phyloP scores from a whole-genome alignment of 2,329 filamentous ascomycete genomes.

The Beauveria rudraprayagi region DNA sequence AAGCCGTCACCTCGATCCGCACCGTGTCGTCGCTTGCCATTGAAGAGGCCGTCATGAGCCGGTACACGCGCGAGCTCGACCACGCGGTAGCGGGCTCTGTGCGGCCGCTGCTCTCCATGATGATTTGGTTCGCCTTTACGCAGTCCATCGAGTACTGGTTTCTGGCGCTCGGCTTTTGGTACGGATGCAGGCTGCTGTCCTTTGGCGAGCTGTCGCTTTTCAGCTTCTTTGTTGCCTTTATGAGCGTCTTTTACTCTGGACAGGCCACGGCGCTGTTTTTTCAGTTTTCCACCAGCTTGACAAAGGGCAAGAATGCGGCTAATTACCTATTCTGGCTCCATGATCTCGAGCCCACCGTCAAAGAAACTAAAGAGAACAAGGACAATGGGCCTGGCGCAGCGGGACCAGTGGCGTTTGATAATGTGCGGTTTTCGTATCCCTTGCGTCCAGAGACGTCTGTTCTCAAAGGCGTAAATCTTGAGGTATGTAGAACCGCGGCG shows the following conservation, averaged over 20 bases:
- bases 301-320: conserved; percentile 39
- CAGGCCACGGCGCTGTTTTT: conserved; percentile 35
- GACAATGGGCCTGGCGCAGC: conserved; percentile 27
- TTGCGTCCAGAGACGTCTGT: conserved; percentile 31
- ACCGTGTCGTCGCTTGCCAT: conserved; percentile 34
- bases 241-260: conserved; percentile 39
- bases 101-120: conserved; percentile 25
- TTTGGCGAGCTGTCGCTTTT: conserved; percentile 44
- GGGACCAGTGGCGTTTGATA: conserved; percentile 38
- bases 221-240: conserved; percentile 41
- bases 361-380: conserved; percentile 32
- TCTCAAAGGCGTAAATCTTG: conserved; percentile 34
- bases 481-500: conserved; percentile 20
- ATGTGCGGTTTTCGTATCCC: conserved; percentile 59
- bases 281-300: conserved; percentile 43
- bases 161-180: conserved; percentile 35
- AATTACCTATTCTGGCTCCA: conserved; percentile 44
- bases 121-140: conserved; percentile 29
- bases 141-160: conserved; percentile 31
- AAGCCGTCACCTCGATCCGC: conserved; percentile 36
- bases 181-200: conserved; percentile 29
- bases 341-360: conserved; percentile 32
- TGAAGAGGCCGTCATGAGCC: conserved; percentile 25
- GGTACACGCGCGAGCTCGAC: conserved; percentile 26
- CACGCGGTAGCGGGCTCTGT: conserved; percentile 17